Evolutionary conservation across 768 basidiomycete genomes (phyloP).

Genomic region (Neoboletus brunneissimus): DNA sequence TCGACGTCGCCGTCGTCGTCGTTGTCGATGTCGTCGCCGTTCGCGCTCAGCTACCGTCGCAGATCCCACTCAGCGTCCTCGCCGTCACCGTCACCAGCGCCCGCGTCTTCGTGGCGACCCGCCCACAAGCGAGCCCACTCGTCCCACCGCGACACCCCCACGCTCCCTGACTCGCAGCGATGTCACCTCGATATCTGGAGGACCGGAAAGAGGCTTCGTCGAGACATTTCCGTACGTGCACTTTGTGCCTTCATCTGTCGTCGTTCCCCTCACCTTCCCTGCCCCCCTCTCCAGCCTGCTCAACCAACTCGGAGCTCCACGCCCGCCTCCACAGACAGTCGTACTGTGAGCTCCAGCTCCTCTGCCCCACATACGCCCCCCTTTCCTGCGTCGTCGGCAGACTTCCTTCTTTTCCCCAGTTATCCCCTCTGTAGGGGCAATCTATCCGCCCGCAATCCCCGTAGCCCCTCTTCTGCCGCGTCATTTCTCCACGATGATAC

Average conservation of each 20-base stretch:
- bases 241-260: neutral
- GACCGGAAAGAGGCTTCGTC: conserved; percentile 52
- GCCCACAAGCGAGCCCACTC: conserved; percentile 51
- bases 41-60: conserved; percentile 40
- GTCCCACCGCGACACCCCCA: conserved; percentile 35
- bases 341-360: conserved; percentile 21
- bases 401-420: conserved; percentile 45
- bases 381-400: conserved; percentile 48
- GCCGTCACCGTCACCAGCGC: conserved; percentile 34
- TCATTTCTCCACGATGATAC: conserved; percentile 20
- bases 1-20: conserved; percentile 3
- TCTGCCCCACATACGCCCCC: conserved; percentile 33
- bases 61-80: conserved; percentile 53
- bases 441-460: conserved; percentile 9
- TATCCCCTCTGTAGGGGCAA: conserved; percentile 10
- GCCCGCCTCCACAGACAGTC: conserved; percentile 30
- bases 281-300: conserved; percentile 11
- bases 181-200: conserved; percentile 55
- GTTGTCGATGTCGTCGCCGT: conserved; percentile 35
- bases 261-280: conserved; percentile 3
- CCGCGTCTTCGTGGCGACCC: conserved; percentile 38
- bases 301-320: conserved; percentile 29
- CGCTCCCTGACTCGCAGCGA: conserved; percentile 40
- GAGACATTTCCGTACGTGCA: conserved; percentile 44
- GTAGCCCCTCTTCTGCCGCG: conserved; percentile 23